A percentile compares a stretch with the other conserved stretches of the same genome.
phyloP scores from a whole-genome alignment of 306 rosid species.

The Ammopiptanthus mongolicus region DNA sequence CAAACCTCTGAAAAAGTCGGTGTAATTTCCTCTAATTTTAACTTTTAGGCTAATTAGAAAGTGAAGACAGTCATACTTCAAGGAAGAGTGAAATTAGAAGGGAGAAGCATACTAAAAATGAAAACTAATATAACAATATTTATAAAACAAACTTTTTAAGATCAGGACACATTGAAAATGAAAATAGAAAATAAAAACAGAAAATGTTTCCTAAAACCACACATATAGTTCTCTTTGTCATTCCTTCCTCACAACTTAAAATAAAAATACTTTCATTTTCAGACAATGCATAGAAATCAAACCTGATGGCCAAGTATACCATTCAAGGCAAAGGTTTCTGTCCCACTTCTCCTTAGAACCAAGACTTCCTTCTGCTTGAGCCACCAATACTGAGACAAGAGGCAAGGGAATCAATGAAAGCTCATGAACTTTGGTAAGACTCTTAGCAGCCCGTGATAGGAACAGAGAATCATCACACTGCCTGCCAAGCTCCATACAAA shows the following conservation, averaged over 20 bases:
- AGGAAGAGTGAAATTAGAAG: too few relatives aligned
- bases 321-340: slow-evolving; percentile 62
- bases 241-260: neutral
- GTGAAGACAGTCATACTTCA: too few relatives aligned
- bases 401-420: slow-evolving; percentile 57
- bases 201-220: too few relatives aligned
- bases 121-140: too few relatives aligned
- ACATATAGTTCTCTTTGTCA: neutral
- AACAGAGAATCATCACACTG: slow-evolving; percentile 33
- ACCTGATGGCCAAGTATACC: slow-evolving; percentile 95
- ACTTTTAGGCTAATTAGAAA: too few relatives aligned
- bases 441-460: slow-evolving; percentile 51
- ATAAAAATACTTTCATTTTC: neutral
- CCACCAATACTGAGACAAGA: slow-evolving; percentile 54
- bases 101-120: too few relatives aligned
- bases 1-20: too few relatives aligned
- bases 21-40: too few relatives aligned
- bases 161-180: too few relatives aligned
- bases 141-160: too few relatives aligned
- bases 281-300: slow-evolving; percentile 27
- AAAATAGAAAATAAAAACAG: too few relatives aligned
- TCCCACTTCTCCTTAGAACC: slow-evolving; percentile 81
- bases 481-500: slow-evolving; percentile 75
- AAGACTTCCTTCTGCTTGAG: slow-evolving; percentile 89
- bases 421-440: slow-evolving; percentile 57